Percentiles rank a stretch among this genome's conserved stretches.
Evolutionary conservation across 108 stramenopile genomes (phyloP).

Genomic region (Skeletonema tropicum): DNA sequence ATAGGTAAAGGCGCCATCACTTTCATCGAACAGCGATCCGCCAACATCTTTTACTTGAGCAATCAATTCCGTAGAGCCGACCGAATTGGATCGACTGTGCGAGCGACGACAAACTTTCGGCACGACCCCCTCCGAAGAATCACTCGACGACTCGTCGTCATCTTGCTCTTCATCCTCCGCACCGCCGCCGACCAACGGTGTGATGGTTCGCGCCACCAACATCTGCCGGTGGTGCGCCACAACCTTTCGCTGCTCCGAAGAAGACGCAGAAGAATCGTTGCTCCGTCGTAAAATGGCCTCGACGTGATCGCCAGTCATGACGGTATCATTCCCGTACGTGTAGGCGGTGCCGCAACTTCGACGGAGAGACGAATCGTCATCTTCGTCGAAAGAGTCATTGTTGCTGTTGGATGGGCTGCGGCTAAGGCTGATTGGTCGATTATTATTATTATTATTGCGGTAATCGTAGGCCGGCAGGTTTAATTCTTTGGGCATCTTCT

Average conservation of each 20-base stretch:
- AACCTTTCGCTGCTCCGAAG: too few species aligned
- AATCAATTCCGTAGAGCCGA: background rate
- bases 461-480: background rate
- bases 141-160: background rate
- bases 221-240: background rate
- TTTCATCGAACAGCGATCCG: too few species aligned
- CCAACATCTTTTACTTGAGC: too few species aligned
- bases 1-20: too few species aligned
- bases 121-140: background rate
- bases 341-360: background rate
- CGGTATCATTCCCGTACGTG: background rate
- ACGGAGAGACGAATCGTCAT: background rate
- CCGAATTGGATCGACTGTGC: background rate
- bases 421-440: too few species aligned
- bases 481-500: background rate
- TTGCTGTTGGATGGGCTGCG: background rate
- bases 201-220: too few species aligned
- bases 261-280: too few species aligned
- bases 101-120: background rate
- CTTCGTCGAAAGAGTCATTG: background rate
- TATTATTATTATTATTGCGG: background rate
- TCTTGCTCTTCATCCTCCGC: background rate
- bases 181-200: too few species aligned
- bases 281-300: background rate
- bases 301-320: background rate